Conservation (phyloP, 2,329 filamentous ascomycete species). For the Bipolaris victoriae region DNA sequence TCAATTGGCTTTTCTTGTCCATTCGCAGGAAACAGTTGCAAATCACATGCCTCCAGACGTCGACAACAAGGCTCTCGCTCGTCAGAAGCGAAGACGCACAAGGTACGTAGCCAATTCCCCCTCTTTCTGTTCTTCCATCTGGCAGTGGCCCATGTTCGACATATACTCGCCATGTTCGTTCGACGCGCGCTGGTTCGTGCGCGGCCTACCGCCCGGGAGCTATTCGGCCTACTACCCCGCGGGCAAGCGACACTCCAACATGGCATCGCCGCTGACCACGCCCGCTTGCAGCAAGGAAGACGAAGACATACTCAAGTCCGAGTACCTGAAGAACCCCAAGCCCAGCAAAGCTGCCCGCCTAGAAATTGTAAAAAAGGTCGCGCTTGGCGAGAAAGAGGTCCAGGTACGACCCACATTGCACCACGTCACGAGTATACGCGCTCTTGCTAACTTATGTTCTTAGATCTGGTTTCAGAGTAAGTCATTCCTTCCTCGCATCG, state of each 20-base stretch:
- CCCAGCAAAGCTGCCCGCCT: constrained; percentile 88
- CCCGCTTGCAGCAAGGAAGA: constrained; percentile 64
- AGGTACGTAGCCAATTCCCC: constrained; percentile 55
- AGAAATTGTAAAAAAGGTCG: constrained; percentile 82
- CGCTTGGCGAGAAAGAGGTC: constrained; percentile 92
- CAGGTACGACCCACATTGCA: constrained; percentile 68
- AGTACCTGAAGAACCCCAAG: constrained; percentile 84
- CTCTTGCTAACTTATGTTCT: constrained; percentile 35
- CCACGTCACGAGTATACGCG: constrained; percentile 38
- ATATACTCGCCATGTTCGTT: constrained; percentile 26
- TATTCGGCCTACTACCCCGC: constrained; percentile 26
- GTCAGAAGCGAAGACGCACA: constrained; percentile 67
- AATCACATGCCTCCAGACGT: constrained; percentile 63
- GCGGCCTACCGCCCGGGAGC: constrained; percentile 24
- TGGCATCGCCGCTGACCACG: constrained; percentile 37
- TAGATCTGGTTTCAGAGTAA: constrained; percentile 90
- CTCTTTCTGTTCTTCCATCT: constrained; percentile 18
- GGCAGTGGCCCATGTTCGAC: constrained; percentile 22
- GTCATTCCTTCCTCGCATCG: constrained; percentile 3
- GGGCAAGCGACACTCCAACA: constrained; percentile 28
- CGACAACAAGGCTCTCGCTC: constrained; percentile 64
- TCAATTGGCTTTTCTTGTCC: constrained; percentile 63
- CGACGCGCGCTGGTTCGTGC: constrained; percentile 44
- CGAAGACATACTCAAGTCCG: constrained; percentile 84
- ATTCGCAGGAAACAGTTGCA: constrained; percentile 63